These are phyloP conservation scores for Diplodia corticola DNA, from an alignment of 2,329 filamentous ascomycete genomes.

Conservation along the genomic window DNA sequence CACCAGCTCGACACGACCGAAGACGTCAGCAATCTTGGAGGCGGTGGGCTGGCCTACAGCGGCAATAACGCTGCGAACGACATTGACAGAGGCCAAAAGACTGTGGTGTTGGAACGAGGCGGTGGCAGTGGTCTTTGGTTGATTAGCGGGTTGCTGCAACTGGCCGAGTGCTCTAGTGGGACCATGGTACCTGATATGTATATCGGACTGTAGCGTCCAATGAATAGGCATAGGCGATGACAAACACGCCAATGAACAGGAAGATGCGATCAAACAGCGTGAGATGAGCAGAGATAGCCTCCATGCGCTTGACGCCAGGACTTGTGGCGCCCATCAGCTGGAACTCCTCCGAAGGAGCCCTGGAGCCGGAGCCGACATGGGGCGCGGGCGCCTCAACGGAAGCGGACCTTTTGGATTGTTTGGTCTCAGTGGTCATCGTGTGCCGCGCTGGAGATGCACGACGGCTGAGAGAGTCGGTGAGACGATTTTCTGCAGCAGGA, in stretches of 20 bases:
- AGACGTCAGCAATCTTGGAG: conserved; percentile 62
- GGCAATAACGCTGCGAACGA: conserved; percentile 60
- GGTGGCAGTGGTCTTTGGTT: conserved; percentile 53
- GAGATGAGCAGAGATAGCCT: conserved; percentile 57
- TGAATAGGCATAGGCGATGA: conserved; percentile 65
- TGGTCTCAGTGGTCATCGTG: conserved; percentile 4
- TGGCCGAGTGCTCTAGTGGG: background rate
- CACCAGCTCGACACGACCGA: conserved; percentile 62
- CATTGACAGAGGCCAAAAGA: conserved; percentile 59
- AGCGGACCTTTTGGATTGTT: background rate
- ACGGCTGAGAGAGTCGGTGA: background rate
- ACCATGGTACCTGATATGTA: conserved; percentile 48
- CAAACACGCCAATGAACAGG: conserved; percentile 62
- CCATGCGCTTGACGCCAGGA: conserved; percentile 61
- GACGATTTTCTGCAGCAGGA: background rate
- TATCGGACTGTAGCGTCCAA: conserved; percentile 60
- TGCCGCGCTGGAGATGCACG: background rate
- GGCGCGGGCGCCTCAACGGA: background rate
- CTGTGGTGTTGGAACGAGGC: conserved; percentile 55
- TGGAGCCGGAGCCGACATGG: background rate
- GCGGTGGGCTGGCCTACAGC: conserved; percentile 60
- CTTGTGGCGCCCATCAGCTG: conserved; percentile 38
- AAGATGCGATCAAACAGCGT: conserved; percentile 54
- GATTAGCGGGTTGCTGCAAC: background rate
- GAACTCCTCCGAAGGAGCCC: conserved; percentile 18